phyloP scores from a whole-genome alignment of 2,329 filamentous ascomycete genomes.

The Lithohypha guttulata region DNA sequence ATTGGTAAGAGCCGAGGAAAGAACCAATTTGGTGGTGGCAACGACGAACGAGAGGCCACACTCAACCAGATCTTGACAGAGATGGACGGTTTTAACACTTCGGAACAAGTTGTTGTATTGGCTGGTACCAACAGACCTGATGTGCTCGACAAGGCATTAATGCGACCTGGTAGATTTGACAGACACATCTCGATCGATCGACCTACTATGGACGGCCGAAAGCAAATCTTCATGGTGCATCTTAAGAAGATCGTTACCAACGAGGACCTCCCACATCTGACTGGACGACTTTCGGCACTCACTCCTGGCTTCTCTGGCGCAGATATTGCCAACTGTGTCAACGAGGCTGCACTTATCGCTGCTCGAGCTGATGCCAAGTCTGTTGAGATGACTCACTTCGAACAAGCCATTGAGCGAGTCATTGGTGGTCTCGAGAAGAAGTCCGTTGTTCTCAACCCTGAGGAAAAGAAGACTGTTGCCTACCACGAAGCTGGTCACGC shows the following conservation, averaged over 20 bases:
- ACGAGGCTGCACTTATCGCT: conserved; percentile 91
- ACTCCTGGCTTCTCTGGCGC: conserved; percentile 96
- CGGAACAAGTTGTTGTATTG: conserved; percentile 90
- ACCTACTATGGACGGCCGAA: conserved; percentile 91
- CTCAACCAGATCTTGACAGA: conserved; percentile 97
- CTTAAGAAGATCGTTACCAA: conserved; percentile 87
- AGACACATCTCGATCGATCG: conserved; percentile 90
- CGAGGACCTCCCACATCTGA: conserved; percentile 77
- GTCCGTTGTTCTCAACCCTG: conserved; percentile 80
- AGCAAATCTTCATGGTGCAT: conserved; percentile 93
- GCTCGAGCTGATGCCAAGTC: conserved; percentile 70
- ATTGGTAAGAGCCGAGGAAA: conserved; percentile 86
- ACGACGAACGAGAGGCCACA: conserved; percentile 93
- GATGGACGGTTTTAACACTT: conserved; percentile 98
- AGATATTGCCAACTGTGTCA: conserved; percentile 96
- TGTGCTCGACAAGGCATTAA: conserved; percentile 85
- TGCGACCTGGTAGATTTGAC: conserved; percentile 95
- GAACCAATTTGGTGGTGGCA: conserved; percentile 74
- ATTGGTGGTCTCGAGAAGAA: conserved; percentile 96
- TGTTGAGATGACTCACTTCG: conserved; percentile 84
- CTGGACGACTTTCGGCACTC: conserved; percentile 78
- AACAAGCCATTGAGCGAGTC: conserved; percentile 94
- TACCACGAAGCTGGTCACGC: conserved; percentile 98
- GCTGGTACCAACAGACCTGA: conserved; percentile 95
- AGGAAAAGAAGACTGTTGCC: conserved; percentile 90